Percentiles rank a stretch among this genome's conserved stretches.
phyloP scores from a whole-genome alignment of 768 basidiomycete genomes.

The Mycena vitilis region DNA sequence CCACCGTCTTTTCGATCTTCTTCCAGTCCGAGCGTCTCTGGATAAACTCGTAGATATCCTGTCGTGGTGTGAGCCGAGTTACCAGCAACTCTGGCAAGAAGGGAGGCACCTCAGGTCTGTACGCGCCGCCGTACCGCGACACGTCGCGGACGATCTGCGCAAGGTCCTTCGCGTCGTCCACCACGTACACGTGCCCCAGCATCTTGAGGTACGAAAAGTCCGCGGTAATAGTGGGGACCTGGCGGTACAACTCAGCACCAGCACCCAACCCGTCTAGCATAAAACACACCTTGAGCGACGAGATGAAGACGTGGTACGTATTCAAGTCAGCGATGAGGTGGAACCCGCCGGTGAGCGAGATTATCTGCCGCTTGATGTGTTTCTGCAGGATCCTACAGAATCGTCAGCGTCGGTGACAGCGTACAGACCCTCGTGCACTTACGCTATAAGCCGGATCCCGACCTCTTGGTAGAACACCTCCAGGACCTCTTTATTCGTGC shows the following conservation, averaged over 20 bases:
- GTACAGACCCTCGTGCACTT: conserved; percentile 43
- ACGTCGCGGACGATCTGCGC: conserved; percentile 97
- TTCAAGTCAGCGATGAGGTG: conserved; percentile 97
- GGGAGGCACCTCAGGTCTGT: conserved; percentile 85
- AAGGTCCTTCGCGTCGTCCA: conserved; percentile 95
- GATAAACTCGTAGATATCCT: conserved; percentile 97
- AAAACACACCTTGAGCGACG: conserved; percentile 76
- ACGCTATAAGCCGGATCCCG: conserved; percentile 89
- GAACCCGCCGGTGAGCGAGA: conserved; percentile 93
- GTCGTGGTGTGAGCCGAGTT: neutral
- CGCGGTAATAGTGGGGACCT: conserved; percentile 83
- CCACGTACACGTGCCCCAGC: conserved; percentile 96
- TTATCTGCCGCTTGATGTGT: conserved; percentile 97
- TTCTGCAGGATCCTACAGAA: conserved; percentile 88
- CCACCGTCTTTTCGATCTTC: conserved; percentile 96
- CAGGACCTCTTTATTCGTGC: conserved; percentile 94
- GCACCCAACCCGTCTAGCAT: neutral
- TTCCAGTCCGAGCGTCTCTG: conserved; percentile 97
- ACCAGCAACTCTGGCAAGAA: neutral
- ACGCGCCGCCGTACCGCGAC: conserved; percentile 94
- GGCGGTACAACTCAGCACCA: neutral
- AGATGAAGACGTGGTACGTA: conserved; percentile 90
- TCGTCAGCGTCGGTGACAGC: conserved; percentile 6
- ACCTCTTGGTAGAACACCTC: conserved; percentile 99
- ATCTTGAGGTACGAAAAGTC: conserved; percentile 97